phyloP scores from a whole-genome alignment of 2,329 filamentous ascomycete species.

The Monosporascus sp. region DNA sequence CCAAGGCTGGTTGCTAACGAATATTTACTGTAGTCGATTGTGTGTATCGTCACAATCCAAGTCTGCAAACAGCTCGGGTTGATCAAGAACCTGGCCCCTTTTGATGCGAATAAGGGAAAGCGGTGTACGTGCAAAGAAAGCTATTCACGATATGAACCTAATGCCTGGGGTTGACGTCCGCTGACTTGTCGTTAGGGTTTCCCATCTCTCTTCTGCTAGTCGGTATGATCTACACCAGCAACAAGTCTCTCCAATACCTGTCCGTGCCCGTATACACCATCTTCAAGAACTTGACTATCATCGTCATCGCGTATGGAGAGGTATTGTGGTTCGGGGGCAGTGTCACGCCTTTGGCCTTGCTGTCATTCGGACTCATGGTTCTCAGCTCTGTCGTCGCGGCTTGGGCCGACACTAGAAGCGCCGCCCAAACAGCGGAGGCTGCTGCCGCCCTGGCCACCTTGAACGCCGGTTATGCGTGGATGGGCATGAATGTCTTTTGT shows the following conservation, averaged over 20 bases:
- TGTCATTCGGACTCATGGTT: conserved; percentile 96
- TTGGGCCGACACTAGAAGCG: conserved; percentile 85
- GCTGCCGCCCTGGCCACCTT: conserved; percentile 78
- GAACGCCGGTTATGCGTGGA: conserved; percentile 95
- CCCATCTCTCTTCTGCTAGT: conserved; percentile 93
- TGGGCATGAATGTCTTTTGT: conserved; percentile 94
- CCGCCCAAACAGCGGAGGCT: conserved; percentile 51
- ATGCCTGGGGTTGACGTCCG: neutral
- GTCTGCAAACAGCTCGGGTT: conserved; percentile 74
- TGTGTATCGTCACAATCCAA: conserved; percentile 82
- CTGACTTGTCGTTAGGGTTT: conserved; percentile 62
- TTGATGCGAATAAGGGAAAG: conserved; percentile 82
- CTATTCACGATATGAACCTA: neutral
- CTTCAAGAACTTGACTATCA: conserved; percentile 99
- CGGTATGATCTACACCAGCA: conserved; percentile 98
- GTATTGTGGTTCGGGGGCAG: conserved; percentile 96
- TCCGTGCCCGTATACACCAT: conserved; percentile 99
- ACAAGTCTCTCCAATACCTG: conserved; percentile 91
- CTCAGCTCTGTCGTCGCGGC: conserved; percentile 89
- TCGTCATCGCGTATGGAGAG: conserved; percentile 96
- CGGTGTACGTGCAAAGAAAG: conserved; percentile 62
- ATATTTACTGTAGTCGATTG: conserved; percentile 60
- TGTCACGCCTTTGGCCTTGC: conserved; percentile 78
- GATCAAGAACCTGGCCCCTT: conserved; percentile 75
- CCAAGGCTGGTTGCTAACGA: conserved; percentile 9